Percentiles rank a stretch among this genome's conserved stretches.
Evolutionary conservation across 1,284 basidiomycete genomes (phyloP).

Genomic region (Cutaneotrichosporon sp.): DNA sequence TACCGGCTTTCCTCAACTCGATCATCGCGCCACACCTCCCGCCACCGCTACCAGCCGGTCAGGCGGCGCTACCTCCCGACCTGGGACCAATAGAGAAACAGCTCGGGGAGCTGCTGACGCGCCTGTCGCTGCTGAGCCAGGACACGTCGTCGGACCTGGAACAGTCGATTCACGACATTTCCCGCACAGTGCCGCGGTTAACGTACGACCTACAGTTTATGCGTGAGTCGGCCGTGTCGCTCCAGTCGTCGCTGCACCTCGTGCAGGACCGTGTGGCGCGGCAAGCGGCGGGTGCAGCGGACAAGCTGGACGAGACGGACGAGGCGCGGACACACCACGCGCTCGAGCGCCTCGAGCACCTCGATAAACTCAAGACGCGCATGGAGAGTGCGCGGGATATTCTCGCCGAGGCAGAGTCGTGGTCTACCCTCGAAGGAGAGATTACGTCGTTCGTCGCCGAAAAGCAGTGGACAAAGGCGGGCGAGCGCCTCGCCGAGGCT

Average conservation of each 20-base stretch:
- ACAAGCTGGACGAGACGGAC: constrained; percentile 17
- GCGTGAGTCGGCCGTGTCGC: constrained; percentile 74
- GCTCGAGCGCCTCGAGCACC: constrained; percentile 65
- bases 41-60: constrained; percentile 12
- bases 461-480: constrained; percentile 67
- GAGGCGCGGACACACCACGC: constrained; percentile 29
- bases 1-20: constrained; percentile 44
- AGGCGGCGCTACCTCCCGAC: constrained; percentile 38
- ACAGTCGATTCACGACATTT: constrained; percentile 80
- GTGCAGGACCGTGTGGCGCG: constrained; percentile 53
- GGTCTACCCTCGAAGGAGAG: constrained; percentile 88
- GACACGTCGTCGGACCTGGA: constrained; percentile 81
- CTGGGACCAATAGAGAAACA: constrained; percentile 67
- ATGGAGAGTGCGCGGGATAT: constrained; percentile 84
- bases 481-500: constrained; percentile 79
- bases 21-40: constrained; percentile 32
- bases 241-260: constrained; percentile 60
- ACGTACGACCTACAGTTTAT: constrained; percentile 93
- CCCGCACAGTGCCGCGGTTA: constrained; percentile 76
- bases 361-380: constrained; percentile 73
- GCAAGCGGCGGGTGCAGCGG: constrained; percentile 13
- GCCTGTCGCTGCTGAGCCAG: constrained; percentile 73
- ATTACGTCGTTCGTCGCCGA: constrained; percentile 71
- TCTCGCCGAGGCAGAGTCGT: constrained; percentile 82
- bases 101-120: constrained; percentile 65